phyloP scores from a whole-genome alignment of 805 yeast genomes.

The Hanseniaspora guilliermondii region DNA sequence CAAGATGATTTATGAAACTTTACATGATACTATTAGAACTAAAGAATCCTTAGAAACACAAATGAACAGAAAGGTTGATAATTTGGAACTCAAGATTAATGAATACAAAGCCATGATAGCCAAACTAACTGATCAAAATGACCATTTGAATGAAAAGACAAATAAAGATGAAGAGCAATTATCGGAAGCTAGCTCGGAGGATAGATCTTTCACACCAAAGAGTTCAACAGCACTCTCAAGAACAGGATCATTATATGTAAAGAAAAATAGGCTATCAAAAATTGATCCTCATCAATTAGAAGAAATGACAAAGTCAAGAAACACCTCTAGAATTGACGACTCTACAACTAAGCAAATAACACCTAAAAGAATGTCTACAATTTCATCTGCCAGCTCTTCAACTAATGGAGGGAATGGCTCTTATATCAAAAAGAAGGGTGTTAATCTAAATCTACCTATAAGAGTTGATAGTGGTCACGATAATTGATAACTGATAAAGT shows the following conservation, averaged over 20 bases:
- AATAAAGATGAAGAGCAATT: not conserved
- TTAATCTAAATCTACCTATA: constrained; percentile 7
- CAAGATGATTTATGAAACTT: constrained; percentile 19
- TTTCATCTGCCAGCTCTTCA: constrained; percentile 31
- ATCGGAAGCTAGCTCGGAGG: not conserved
- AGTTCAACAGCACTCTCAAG: not conserved
- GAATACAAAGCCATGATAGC: constrained; percentile 22
- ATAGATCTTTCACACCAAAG: not conserved
- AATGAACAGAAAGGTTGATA: constrained; percentile 23
- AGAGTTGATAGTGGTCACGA: constrained; percentile 19
- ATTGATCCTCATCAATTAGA: constrained; percentile 13
- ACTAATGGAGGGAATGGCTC: constrained; percentile 18
- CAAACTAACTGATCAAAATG: constrained; percentile 16
- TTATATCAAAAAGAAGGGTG: constrained; percentile 11
- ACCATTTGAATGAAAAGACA: not conserved
- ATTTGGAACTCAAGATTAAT: constrained; percentile 24
- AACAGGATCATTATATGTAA: constrained; percentile 8
- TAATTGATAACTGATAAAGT: constrained; percentile 10
- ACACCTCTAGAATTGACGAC: constrained; percentile 6
- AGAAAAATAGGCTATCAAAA: constrained; percentile 13
- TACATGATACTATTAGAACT: constrained; percentile 16
- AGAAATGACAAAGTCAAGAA: constrained; percentile 12
- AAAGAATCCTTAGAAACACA: constrained; percentile 15
- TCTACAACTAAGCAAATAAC: not conserved
- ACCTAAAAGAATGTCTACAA: constrained; percentile 25